Evolutionary conservation across 202 grass and related monocot genomes (phyloP), one percentile per base, ranked within the genome.

Genomic region (Musa balbisiana): DNA sequence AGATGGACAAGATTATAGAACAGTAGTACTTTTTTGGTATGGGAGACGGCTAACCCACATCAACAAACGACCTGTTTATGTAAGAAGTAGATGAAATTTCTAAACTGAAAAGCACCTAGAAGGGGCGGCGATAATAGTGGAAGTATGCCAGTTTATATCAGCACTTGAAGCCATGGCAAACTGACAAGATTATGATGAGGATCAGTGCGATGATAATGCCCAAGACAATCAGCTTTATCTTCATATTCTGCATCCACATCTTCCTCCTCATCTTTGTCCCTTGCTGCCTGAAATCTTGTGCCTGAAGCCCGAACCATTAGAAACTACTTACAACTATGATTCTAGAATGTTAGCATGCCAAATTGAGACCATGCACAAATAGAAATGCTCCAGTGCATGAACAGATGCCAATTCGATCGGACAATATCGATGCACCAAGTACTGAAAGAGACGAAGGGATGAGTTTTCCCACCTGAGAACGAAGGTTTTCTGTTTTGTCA

Each of bases 241-340:
- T 97, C 93, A 97, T 97, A 81, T 97, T 97, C 64, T 97, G 90
- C 21, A 93, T 58, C 93, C 93, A 93, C 93, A 97, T 97, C 84
- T 93, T 97, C 76, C 93, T 77, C 80, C 88, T 80, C 21, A 97
- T 86, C 26, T 84, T 59, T 1, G 93, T 97, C 52, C 93, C 90
- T 76, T 86, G 84, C 82, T 87, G 81, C 76, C 90, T 92, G 86
- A 97, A 97, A 84, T 97, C 93, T 76, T 93, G 90, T 25, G 93
- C 93, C 93, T 97, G 84, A 21, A 67, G 49, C 2, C 8, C 11
- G 14, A 27, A 64, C 20, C 20, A 20, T n/a, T 19, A 10, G 19
- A 65, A 49, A 52, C 11, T 52, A 25, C 3, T 51, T 24, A 14
- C 19, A 51, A 33, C 4, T 33, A 13, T 15, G 33, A 26, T 3